These are phyloP conservation scores for Eucalyptus polybractea DNA, from an alignment of 345 rosid species.

Conservation along the genomic window DNA sequence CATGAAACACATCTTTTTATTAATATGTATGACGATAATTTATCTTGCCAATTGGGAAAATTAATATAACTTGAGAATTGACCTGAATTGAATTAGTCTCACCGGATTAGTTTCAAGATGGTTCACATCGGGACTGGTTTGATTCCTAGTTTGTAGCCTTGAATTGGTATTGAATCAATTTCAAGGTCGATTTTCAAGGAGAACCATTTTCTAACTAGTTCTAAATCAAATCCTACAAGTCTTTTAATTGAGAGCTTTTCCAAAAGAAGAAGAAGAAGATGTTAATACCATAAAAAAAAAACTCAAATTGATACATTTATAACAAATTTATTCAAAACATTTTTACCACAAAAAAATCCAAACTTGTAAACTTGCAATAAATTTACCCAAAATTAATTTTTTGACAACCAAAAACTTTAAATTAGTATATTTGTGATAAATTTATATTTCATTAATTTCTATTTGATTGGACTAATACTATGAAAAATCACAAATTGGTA, in stretches of 20 bases:
- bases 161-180: not conserved
- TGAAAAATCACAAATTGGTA: no score
- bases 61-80: not conserved
- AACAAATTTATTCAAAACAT: no score
- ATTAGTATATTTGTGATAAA: no score
- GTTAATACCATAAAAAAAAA: no score
- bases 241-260: not conserved
- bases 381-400: accelerated
- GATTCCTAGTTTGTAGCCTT: not conserved
- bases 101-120: not conserved
- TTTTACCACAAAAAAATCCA: no score
- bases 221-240: not conserved
- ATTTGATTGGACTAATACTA: no score
- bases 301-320: accelerated
- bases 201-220: not conserved
- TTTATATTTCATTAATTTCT: no score
- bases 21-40: no score
- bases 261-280: not conserved
- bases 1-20: not conserved
- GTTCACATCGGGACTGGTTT: not conserved
- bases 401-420: no score
- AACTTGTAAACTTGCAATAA: no score
- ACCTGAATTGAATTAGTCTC: not conserved
- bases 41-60: not conserved
- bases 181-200: not conserved